Evolutionary conservation across 805 yeast genomes (phyloP).

Genomic region (Yamadazyma sp.): DNA sequence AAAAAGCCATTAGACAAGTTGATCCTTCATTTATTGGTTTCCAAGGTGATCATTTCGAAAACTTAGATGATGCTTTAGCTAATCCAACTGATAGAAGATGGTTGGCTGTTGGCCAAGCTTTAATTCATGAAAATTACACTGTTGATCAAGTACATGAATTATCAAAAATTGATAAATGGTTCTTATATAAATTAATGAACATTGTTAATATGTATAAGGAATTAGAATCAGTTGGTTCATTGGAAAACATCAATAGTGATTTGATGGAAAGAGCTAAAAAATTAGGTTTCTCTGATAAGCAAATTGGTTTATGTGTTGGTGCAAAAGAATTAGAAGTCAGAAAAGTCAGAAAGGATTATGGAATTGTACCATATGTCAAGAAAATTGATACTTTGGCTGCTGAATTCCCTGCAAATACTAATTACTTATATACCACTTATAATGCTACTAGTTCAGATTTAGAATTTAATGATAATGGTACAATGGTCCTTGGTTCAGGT

Average conservation of each 20-base stretch:
- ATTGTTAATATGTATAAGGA: conserved; percentile 86
- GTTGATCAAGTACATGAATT: conserved; percentile 90
- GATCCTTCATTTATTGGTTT: conserved; percentile 89
- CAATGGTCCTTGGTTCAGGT: conserved; percentile 97
- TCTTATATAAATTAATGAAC: conserved; percentile 87
- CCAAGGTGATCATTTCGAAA: conserved; percentile 79
- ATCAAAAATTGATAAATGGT: conserved; percentile 95
- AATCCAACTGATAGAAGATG: conserved; percentile 96
- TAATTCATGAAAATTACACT: conserved; percentile 83
- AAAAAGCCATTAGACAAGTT: conserved; percentile 94
- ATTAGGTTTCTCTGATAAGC: conserved; percentile 93
- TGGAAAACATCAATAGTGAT: conserved; percentile 63
- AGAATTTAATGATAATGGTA: conserved; percentile 82
- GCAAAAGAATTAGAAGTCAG: conserved; percentile 79
- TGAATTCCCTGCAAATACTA: conserved; percentile 96
- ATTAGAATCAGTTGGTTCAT: conserved; percentile 57
- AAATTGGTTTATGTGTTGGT: conserved; percentile 76
- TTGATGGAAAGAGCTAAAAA: conserved; percentile 78
- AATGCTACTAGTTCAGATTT: conserved; percentile 87
- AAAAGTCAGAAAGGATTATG: conserved; percentile 72
- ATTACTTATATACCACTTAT: conserved; percentile 93
- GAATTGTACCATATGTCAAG: conserved; percentile 89
- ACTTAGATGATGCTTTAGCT: conserved; percentile 71
- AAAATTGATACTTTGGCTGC: conserved; percentile 97
- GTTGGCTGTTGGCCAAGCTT: conserved; percentile 97